phyloP scores from a whole-genome alignment of 148 eudicot genomes.

The Cornus controversa region DNA sequence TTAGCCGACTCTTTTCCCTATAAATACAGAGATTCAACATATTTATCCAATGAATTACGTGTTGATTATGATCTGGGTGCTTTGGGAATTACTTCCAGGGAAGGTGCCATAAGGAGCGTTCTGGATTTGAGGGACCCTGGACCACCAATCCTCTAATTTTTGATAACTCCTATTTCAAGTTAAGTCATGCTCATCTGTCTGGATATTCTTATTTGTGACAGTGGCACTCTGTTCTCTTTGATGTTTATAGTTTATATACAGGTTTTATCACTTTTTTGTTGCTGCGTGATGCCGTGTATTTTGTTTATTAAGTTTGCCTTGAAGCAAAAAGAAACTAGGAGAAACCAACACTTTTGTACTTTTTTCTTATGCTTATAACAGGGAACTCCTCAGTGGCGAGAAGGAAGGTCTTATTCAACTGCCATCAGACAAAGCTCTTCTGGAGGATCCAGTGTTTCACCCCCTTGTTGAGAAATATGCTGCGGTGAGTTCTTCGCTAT shows the following conservation, averaged over 20 bases:
- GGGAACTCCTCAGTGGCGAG: conserved; percentile 67
- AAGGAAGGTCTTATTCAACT: conserved; percentile 62
- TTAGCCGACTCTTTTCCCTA: background rate
- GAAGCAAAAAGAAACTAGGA: background rate
- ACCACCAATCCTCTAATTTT: conserved; percentile 57
- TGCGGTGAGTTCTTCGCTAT: conserved; percentile 26
- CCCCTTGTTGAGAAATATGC: conserved; percentile 71
- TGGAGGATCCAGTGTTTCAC: conserved; percentile 61
- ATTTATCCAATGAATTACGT: background rate
- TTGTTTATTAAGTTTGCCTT: too few relatives aligned
- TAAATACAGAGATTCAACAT: background rate
- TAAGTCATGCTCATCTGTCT: conserved; percentile 1
- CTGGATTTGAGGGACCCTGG: conserved; percentile 68
- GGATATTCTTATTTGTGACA: background rate
- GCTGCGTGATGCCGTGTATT: background rate
- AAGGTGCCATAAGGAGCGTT: conserved; percentile 65
- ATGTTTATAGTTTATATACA: too few relatives aligned
- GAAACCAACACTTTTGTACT: background rate
- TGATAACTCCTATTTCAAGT: conserved; percentile 64
- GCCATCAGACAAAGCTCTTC: conserved; percentile 69
- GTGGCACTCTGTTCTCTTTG: background rate
- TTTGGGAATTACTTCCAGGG: conserved; percentile 33
- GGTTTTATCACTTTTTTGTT: too few relatives aligned
- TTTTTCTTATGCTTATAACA: background rate
- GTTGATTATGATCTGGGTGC: too few relatives aligned